Base-by-base conservation (phyloP, 2,329 filamentous ascomycete species). In the Fusarium sterilihyphosum region DNA sequence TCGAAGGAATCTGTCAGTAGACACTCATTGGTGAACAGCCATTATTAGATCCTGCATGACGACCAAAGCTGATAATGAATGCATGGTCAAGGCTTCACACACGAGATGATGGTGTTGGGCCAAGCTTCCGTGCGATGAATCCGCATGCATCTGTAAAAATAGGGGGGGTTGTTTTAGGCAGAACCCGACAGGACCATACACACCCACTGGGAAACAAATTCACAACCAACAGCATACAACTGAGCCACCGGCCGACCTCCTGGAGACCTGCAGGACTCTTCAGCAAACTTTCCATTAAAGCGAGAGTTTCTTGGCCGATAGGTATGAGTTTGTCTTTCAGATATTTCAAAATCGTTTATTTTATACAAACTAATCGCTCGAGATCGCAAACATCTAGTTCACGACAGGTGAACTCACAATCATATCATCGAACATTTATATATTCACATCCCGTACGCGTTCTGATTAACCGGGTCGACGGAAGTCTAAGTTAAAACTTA, bases 121-220 rank as follows among this genome's bases (percentile, higher is more conserved):
- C 24, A 26, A 44, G 49, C 47, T 56, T 26, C 24, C 17, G 50
- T 54, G 18, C 35, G 17, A 50, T 41, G 43, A 61, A 49, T 29
- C 38, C 37, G 44, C 49, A 38, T n/a, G 24, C n/a, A n/a, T 68
- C 22, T 37, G 64, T 24, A 31, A 52, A 63, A 58, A 69, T 63
- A 69, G 65, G 66, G 66, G 33, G 65, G 49, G 41, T 33, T 68
- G 47, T 35, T 67, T 40, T 31, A 67, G 64, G 38, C 49, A 66
- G 52, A 35, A 46, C 14, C 33, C 33, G 33, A 35, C 56, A 40
- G 37, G 35, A 47, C 43, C 38, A 63, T 20, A 29, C 47, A 57
- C 49, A 56, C 63, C 33, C 49, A 40, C 37, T 29, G 35, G 37
- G 24, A 29, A 50, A 29, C 17, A 26, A 20, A 24, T 47, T 63